Evolutionary conservation across 2,329 filamentous ascomycete species (phyloP).

Genomic region (Microsporum ferrugineum): DNA sequence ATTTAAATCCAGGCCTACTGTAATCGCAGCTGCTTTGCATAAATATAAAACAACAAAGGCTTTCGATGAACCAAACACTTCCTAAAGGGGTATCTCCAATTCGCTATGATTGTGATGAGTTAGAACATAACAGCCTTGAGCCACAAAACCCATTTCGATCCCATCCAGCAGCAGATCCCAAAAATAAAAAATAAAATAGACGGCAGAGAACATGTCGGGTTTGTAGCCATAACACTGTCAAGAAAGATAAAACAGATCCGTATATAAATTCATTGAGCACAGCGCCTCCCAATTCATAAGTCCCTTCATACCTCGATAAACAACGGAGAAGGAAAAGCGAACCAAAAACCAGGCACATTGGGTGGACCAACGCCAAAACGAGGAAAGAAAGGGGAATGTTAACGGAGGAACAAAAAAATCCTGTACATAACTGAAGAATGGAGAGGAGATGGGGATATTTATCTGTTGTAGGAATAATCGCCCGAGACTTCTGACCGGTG

Average conservation of each 20-base stretch:
- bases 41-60: no score
- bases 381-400: background rate
- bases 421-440: background rate
- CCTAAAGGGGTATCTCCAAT: background rate
- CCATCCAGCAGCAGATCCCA: background rate
- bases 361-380: background rate
- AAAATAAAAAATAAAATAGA: background rate
- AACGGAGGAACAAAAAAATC: background rate
- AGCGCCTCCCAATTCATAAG: background rate
- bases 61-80: background rate
- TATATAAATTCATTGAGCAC: background rate
- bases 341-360: background rate
- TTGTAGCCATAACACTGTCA: background rate
- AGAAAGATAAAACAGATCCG: background rate
- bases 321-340: background rate
- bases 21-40: background rate
- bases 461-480: constrained; percentile 9
- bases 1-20: background rate
- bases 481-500: constrained; percentile 6
- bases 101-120: background rate
- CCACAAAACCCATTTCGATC: background rate
- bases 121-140: background rate
- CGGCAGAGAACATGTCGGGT: background rate
- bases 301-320: background rate
- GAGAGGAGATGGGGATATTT: background rate